phyloP scores from a whole-genome alignment of 1,284 basidiomycete species.

The Trametes hirsuta region DNA sequence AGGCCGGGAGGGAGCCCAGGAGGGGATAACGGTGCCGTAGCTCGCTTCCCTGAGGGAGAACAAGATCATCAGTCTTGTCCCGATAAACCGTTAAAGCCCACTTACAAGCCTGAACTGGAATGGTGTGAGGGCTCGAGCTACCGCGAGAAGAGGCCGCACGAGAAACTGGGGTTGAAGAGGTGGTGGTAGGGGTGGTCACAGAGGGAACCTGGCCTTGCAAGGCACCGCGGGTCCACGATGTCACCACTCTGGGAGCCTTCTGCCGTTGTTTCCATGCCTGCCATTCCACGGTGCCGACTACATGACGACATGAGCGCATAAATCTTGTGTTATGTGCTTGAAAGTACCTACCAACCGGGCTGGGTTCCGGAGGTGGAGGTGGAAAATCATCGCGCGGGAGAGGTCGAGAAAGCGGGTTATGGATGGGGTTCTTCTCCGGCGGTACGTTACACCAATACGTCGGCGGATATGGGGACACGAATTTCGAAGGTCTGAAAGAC shows the following conservation, averaged over 20 bases:
- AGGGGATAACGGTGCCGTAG: background rate
- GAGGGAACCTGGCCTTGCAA: background rate
- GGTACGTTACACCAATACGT: slow-evolving; percentile 58
- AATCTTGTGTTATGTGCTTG: background rate
- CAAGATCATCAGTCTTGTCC: background rate
- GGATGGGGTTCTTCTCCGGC: slow-evolving; percentile 51
- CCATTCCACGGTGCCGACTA: slow-evolving; percentile 21
- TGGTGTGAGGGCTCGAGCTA: background rate
- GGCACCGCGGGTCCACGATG: slow-evolving; percentile 1
- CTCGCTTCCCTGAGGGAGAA: background rate
- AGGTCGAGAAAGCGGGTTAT: slow-evolving; percentile 60
- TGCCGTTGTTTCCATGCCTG: slow-evolving; percentile 11
- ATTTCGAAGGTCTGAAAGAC: slow-evolving; percentile 35
- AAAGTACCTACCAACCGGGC: slow-evolving; percentile 10
- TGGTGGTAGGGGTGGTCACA: background rate
- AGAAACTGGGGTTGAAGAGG: background rate
- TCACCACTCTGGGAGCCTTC: background rate
- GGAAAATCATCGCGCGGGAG: slow-evolving; percentile 44
- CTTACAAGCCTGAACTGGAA: slow-evolving; percentile 7
- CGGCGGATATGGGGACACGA: slow-evolving; percentile 55
- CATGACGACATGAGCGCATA: background rate
- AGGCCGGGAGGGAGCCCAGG: slow-evolving; percentile 7
- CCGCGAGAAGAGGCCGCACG: background rate
- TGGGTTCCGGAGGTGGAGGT: slow-evolving; percentile 11
- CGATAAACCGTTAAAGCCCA: background rate